Conservation (phyloP, 164 flowering plant species). For the Nelumbo lutea region DNA sequence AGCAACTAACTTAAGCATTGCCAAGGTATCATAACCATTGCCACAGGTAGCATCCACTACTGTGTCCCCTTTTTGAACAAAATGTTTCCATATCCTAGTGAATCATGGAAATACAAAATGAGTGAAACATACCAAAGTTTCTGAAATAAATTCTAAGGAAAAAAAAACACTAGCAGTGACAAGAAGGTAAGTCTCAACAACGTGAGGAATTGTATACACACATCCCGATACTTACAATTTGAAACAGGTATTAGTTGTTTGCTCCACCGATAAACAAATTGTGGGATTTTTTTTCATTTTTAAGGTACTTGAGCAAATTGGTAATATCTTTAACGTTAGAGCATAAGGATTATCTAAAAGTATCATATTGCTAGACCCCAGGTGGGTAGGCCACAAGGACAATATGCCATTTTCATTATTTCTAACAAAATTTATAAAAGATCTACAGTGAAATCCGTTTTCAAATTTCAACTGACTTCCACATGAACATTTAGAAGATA, state of each 20-base stretch:
- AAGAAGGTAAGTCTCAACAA: no score
- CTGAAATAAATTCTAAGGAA: not conserved
- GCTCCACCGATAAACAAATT: not conserved
- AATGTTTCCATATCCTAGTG: conserved; percentile 67
- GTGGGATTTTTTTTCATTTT: not conserved
- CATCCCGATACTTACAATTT: not conserved
- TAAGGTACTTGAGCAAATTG: not conserved
- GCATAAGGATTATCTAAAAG: not conserved
- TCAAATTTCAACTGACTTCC: no score
- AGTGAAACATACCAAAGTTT: not conserved
- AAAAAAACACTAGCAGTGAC: not conserved
- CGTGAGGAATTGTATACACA: not conserved
- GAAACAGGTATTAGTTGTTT: not conserved
- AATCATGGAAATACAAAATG: not conserved
- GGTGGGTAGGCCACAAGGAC: not conserved
- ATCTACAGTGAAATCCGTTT: not conserved
- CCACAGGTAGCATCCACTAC: conserved; percentile 98
- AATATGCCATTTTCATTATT: not conserved
- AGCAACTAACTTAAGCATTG: conserved; percentile 62
- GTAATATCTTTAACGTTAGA: not conserved
- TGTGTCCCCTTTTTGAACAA: conserved; percentile 65
- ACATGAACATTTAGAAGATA: no score
- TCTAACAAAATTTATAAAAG: not conserved
- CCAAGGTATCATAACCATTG: conserved; percentile 87
- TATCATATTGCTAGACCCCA: not conserved